These are phyloP conservation scores for Quercus cerris DNA, from an alignment of 306 rosid genomes.

Conservation along the genomic window DNA sequence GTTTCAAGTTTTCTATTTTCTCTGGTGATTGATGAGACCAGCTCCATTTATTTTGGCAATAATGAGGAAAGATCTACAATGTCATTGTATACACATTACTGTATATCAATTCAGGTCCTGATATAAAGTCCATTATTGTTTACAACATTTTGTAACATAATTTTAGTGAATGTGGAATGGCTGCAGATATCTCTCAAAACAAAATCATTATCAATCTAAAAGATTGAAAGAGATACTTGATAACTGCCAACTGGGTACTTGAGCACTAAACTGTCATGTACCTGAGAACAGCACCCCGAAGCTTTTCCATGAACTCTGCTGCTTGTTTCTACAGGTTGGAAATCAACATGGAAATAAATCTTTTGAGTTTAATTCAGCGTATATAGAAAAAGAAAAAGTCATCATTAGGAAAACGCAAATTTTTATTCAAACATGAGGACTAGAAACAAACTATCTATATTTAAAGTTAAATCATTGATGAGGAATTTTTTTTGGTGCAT, in stretches of 20 bases:
- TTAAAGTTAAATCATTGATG: neutral
- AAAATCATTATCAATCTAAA: neutral
- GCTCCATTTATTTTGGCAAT: neutral
- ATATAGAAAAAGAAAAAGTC: neutral
- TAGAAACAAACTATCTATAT: neutral
- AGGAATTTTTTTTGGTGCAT: neutral
- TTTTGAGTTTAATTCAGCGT: neutral
- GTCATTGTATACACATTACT: neutral
- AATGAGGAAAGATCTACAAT: neutral
- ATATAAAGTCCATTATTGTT: neutral
- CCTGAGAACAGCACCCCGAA: conserved; percentile 80
- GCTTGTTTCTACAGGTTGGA: conserved; percentile 63
- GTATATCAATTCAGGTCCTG: no score
- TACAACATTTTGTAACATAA: neutral
- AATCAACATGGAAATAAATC: conserved; percentile 13
- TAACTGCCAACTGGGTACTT: conserved; percentile 23
- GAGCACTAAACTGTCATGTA: conserved; percentile 67
- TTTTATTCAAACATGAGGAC: neutral
- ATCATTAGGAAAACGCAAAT: neutral
- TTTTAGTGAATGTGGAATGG: neutral
- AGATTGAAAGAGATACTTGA: conserved; percentile 3
- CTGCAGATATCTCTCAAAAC: neutral
- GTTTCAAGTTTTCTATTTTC: neutral
- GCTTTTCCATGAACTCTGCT: conserved; percentile 90
- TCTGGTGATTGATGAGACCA: neutral